phyloP scores from a whole-genome alignment of 78 protist species.

The Dictyostelium capitatum region DNA sequence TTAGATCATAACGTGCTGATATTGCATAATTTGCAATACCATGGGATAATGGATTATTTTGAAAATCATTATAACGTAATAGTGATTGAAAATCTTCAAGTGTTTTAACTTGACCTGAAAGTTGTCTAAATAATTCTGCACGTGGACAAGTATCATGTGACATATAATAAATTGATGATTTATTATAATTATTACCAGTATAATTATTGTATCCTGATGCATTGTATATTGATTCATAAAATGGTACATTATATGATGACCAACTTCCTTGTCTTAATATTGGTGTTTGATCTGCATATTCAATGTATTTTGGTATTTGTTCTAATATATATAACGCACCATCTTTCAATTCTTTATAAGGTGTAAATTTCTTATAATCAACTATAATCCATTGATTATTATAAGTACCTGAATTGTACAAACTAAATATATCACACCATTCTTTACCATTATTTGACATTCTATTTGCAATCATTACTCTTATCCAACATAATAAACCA shows the following conservation, averaged over 20 bases:
- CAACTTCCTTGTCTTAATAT: constrained; percentile 77
- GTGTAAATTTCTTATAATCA: constrained; percentile 82
- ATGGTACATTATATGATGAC: constrained; percentile 93
- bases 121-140: constrained; percentile 77
- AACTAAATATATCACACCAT: constrained; percentile 56
- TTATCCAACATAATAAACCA: constrained; percentile 74
- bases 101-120: constrained; percentile 29
- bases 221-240: constrained; percentile 80
- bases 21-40: constrained; percentile 77
- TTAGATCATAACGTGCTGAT: constrained; percentile 82
- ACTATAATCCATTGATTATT: constrained; percentile 91
- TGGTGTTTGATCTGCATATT: constrained; percentile 53
- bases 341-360: constrained; percentile 77
- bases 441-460: constrained; percentile 11
- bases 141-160: constrained; percentile 81
- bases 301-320: constrained; percentile 91
- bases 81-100: constrained; percentile 69
- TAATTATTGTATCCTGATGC: constrained; percentile 81
- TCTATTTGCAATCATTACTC: constrained; percentile 61
- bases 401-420: constrained; percentile 91
- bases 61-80: constrained; percentile 87
- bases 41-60: constrained; percentile 83
- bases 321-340: constrained; percentile 89
- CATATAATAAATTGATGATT: constrained; percentile 4
- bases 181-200: background rate